Evolutionary conservation across 441 rosid species (phyloP).

Genomic region (Macaranga tanarius): DNA sequence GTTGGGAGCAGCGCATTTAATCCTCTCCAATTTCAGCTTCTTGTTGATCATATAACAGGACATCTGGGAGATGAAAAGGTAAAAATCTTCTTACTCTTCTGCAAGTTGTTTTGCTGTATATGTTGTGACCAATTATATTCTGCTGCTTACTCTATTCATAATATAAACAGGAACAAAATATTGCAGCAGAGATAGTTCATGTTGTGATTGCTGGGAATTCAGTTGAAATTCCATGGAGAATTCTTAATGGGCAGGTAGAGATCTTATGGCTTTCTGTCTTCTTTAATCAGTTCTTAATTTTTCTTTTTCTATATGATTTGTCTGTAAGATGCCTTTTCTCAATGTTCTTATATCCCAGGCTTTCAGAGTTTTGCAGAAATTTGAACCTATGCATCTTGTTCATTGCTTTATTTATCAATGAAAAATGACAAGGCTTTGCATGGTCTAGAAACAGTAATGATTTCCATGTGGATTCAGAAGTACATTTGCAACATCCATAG

Average conservation of each 20-base stretch:
- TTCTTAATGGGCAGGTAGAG: constrained; percentile 72
- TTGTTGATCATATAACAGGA: constrained; percentile 93
- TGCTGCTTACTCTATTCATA: constrained; percentile 25
- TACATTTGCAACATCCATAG: background rate
- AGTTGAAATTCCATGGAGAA: constrained; percentile 68
- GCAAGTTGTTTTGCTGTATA: constrained; percentile 10
- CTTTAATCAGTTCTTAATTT: constrained; percentile 1
- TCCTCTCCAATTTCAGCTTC: constrained; percentile 91
- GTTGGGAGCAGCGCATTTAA: constrained; percentile 68
- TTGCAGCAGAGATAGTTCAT: constrained; percentile 83
- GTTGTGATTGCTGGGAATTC: constrained; percentile 91
- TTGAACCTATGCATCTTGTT: background rate
- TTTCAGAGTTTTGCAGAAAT: background rate
- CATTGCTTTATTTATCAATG: background rate
- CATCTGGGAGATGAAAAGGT: constrained; percentile 91
- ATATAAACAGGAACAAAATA: constrained; percentile 61
- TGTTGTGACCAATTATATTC: constrained; percentile 11
- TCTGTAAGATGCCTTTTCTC: background rate
- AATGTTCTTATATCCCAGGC: constrained; percentile 8
- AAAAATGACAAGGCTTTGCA: background rate
- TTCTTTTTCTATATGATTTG: constrained; percentile 3
- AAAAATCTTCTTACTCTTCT: constrained; percentile 10
- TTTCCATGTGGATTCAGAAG: background rate
- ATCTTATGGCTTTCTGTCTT: background rate
- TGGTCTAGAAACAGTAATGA: background rate